Evolutionary conservation across 805 yeast species (phyloP), one percentile per base, ranked within the genome.

Genomic region (Cyberlindnera amylophila): DNA sequence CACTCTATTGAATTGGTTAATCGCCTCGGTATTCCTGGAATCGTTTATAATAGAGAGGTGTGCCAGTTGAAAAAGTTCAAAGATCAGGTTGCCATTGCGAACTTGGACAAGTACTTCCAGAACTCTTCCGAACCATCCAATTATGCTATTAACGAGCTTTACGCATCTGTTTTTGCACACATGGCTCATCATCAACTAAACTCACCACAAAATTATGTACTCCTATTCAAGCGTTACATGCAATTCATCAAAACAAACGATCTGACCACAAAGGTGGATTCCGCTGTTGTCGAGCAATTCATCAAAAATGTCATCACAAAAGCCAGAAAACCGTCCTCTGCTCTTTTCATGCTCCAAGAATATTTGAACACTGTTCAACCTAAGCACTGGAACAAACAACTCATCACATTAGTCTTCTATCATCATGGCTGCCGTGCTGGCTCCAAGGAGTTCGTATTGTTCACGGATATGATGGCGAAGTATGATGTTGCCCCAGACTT

Each of bases 101-200:
- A 44, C n/a, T 28, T 46, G 18, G 49, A 51, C 15, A 13, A 27
- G 4, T 51, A 43, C 34, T 45, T 46, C 19, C 18, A 38, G 13
- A 30, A 23, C 11, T 26, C 42, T 5, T 26, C n/a, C 0, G 29
- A 32, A 9, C 58, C 56, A 3, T 17, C 58, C 1, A 24, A 39
- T 10, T 35, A 39, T 8, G 38, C 46, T 12, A 16, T 56, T 4
- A 47, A 55, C 1, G 50, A 49, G 33, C 33, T 55, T 4, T 56
- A 56, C 38, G 18, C 42, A 3, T 23, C 51, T 1, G 26, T 51
- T 4, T 28, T 56, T 16, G 41, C 37, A 9, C 37, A 44, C 21
- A 40, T 53, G 34, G 26, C 42, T 1, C 45, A 38, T 10, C 46
- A 46, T n/a, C 33, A 35, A 3, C 21, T 34, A 4, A 21, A 10